Base-by-base conservation (phyloP, 2,329 filamentous ascomycete species). In the Nigrograna mackinnonii region DNA sequence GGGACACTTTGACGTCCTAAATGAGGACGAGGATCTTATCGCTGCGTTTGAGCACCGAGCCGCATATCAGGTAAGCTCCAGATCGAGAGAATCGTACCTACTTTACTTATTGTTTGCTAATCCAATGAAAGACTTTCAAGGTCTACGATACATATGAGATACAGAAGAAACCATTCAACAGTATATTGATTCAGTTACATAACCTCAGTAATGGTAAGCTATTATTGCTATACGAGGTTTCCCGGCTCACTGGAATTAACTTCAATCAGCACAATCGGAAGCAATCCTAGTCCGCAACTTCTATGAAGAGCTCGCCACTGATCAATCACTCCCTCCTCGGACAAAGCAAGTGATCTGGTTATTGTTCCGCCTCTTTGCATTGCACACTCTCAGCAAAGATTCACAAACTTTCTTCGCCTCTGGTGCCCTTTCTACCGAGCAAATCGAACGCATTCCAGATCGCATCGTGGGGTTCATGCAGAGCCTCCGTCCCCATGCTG, bases 231-330 rank as follows among this genome's bases (percentile, higher is more conserved):
- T n/a, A n/a, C n/a, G n/a, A n/a, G n/a, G n/a, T n/a, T n/a, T n/a
- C n/a, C n/a, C n/a, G n/a, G n/a, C n/a, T n/a, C n/a, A n/a, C n/a
- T n/a, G n/a, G n/a, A n/a, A n/a, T n/a, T n/a, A n/a, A n/a, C n/a
- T n/a, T n/a, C n/a, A n/a, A n/a, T n/a, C n/a, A n/a, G 74, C 74
- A 5, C 74, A 77, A 57, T 78, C 74, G 1, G 72, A 78, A 46
- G 72, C 70, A 2, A 72, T 79, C 18, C 67, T 79, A 1, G 69
- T 78, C 2, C 57, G 64, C 1, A 76, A 72, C 46, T 78, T 78
- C 60, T 67, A 71, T 58, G 60, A 66, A 13, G 68, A 74, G 4
- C 43, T 76, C 41, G 39, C 22, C 35, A 52, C 16, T 39, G 32
- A 41, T 2, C 13, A 40, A 2, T 54, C 47, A 22, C 58, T 64